A percentile compares a stretch with the other conserved stretches of the same genome.
These are phyloP conservation scores for Aureobasidium leucospermi DNA, from an alignment of 2,329 filamentous ascomycete species.

Conservation along the genomic window DNA sequence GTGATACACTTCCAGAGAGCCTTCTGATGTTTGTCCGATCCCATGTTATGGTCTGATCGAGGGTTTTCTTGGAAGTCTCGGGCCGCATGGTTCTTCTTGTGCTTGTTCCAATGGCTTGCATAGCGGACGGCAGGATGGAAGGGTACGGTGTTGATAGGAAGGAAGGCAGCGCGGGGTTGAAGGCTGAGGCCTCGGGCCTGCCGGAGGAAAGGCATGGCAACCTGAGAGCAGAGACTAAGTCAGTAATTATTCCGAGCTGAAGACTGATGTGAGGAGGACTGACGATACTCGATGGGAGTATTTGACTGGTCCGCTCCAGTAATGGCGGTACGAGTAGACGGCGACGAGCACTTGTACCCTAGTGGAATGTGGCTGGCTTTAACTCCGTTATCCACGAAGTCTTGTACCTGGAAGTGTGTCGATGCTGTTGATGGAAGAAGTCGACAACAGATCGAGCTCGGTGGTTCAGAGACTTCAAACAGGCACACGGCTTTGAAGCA, in stretches of 20 bases:
- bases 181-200: not conserved
- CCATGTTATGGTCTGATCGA: slow-evolving; percentile 34
- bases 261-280: not conserved
- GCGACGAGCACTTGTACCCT: not conserved
- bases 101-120: slow-evolving; percentile 4
- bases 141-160: not conserved
- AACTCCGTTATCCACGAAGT: not conserved
- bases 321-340: not conserved
- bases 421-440: not conserved
- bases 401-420: too few relatives aligned
- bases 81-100: not conserved
- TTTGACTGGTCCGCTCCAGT: not conserved
- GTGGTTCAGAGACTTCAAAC: too few relatives aligned
- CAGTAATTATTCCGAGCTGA: not conserved
- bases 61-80: not conserved
- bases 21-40: slow-evolving; percentile 35
- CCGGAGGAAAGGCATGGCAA: not conserved
- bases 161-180: not conserved
- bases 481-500: too few relatives aligned
- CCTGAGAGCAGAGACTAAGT: not conserved
- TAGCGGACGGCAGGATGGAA: not conserved
- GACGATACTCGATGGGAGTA: not conserved
- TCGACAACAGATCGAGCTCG: not conserved
- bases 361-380: not conserved
- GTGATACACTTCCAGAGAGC: slow-evolving; percentile 25